Evolutionary conservation across 176 grass and related monocot species (phyloP).

Genomic region (Tillandsia leiboldiana): DNA sequence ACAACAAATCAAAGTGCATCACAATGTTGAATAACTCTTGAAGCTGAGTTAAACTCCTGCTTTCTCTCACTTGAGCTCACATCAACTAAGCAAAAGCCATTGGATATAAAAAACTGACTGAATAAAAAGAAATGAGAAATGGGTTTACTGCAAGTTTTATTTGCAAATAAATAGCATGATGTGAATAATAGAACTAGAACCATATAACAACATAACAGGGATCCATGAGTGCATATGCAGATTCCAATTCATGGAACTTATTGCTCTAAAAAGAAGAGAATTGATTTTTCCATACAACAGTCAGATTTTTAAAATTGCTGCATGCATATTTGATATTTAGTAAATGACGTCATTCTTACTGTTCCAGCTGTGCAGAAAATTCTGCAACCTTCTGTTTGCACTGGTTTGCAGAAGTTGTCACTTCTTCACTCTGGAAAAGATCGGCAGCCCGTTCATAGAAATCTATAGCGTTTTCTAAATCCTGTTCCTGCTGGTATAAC

Average conservation of each 20-base stretch:
- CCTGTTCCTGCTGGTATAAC: slow-evolving; percentile 89
- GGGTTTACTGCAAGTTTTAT: not conserved
- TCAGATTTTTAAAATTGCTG: not conserved
- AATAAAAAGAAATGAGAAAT: not conserved
- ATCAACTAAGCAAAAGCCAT: too few species aligned
- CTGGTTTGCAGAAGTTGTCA: slow-evolving; percentile 62
- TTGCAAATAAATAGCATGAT: too few species aligned
- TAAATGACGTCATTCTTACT: slow-evolving; percentile 53
- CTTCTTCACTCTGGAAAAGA: slow-evolving; percentile 85
- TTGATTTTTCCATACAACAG: too few species aligned
- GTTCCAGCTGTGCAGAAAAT: slow-evolving; percentile 92
- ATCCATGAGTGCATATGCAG: too few species aligned
- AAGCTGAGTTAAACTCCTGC: too few species aligned
- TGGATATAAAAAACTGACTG: not conserved
- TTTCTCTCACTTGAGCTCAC: too few species aligned
- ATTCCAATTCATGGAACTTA: too few species aligned
- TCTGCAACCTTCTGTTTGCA: slow-evolving; percentile 91
- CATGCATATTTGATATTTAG: slow-evolving; percentile 3
- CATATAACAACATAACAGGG: too few species aligned
- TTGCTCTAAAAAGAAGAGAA: too few species aligned
- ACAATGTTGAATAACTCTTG: too few species aligned
- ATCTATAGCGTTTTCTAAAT: slow-evolving; percentile 75
- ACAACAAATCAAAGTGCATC: too few species aligned
- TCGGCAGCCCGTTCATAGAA: slow-evolving; percentile 79
- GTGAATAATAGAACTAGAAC: too few species aligned